Base-by-base conservation (phyloP, 805 yeast species). In the Metschnikowia cubensis region DNA sequence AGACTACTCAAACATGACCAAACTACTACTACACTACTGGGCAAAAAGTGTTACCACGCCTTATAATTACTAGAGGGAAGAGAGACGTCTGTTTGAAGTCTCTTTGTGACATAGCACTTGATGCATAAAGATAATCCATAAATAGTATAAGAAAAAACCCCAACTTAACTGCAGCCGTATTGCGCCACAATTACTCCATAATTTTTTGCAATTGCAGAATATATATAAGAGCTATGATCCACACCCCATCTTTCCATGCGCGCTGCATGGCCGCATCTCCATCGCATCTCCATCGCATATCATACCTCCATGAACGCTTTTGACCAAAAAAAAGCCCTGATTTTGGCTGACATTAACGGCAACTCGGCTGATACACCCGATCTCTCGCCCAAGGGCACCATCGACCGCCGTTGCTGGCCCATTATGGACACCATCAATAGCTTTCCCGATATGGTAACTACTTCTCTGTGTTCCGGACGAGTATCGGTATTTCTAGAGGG, bases 381-480 rank as follows among this genome's bases (percentile, higher is more conserved):
- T 65, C 71, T 82, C n/a, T 86, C 95, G 2, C 96, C 96, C 14
- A 90, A 89, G 60, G 96, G 96, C 1, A 77, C 89, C 2, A 83
- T 89, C n/a, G 96, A 89, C 66, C 81, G 69, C 44, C 69, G 78
- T 18, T 84, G 95, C 58, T 60, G 84, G 11, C 96, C 96, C 2
- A 75, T 89, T 17, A 87, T 89, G 52, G 66, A 80, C 14, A 62
- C 83, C 14, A 84, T 89, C 57, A 89, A 89, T 60, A 56, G 76
- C 2, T 80, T 81, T 56, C 59, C 67, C 0, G 82, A 85, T 55
- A 77, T 86, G 82, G 94, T 89, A 10, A 89, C 96, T 2, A 89
- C 96, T 0, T 87, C 95, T 1, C 84, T 94, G 15, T 89, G 96
- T 57, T 87, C 96, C 0, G 96, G 96, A 2, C 72, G 96, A 59